Conservation (phyloP, 2,329 filamentous ascomycete genomes). For the Fusarium newnesense region DNA sequence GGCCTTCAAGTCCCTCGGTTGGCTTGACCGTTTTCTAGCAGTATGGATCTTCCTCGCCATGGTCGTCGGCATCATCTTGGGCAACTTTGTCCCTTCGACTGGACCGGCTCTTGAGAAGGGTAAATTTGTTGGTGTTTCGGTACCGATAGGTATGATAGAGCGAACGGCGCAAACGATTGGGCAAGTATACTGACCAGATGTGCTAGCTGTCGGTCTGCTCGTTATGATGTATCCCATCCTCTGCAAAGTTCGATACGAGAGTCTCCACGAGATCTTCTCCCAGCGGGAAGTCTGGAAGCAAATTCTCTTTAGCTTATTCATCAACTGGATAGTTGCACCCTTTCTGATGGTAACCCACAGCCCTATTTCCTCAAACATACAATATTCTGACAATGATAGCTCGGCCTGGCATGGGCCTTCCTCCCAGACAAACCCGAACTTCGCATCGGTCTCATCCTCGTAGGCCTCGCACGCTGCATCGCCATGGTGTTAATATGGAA, state of each 20-base stretch:
- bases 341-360: constrained; percentile 75
- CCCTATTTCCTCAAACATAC: constrained; percentile 2
- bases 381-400: constrained; percentile 52
- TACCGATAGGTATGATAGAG: constrained; percentile 68
- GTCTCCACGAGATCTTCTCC: constrained; percentile 72
- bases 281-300: constrained; percentile 78
- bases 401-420: constrained; percentile 74
- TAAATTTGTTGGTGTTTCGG: constrained; percentile 74
- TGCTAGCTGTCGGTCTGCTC: constrained; percentile 76
- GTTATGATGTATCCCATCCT: constrained; percentile 97
- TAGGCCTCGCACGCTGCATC: constrained; percentile 80
- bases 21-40: constrained; percentile 72
- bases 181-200: background rate
- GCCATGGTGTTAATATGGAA: constrained; percentile 74
- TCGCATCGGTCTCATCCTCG: constrained; percentile 78
- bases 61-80: constrained; percentile 77
- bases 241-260: constrained; percentile 85
- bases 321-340: constrained; percentile 87
- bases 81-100: constrained; percentile 75
- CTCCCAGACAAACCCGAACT: constrained; percentile 68
- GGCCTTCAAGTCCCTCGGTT: constrained; percentile 64
- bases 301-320: constrained; percentile 77
- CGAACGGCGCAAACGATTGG: rapidly evolving
- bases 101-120: constrained; percentile 74
- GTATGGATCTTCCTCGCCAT: constrained; percentile 84